These are phyloP conservation scores for Boletus reticuloceps DNA, from an alignment of 768 basidiomycete genomes.

Conservation along the genomic window DNA sequence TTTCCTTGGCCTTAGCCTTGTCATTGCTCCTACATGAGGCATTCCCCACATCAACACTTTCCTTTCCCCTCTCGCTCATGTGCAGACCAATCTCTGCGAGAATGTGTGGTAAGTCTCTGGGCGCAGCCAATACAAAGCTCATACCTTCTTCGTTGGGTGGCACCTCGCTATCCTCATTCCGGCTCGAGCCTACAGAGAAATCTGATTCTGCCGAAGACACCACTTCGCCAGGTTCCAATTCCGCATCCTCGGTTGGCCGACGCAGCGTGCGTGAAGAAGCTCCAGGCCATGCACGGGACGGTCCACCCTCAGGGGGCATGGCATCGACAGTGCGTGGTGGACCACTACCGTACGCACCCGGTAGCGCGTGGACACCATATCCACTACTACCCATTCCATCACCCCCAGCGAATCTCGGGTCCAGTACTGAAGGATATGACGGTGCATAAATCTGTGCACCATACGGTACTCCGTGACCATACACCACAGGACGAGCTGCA, in stretches of 20 bases:
- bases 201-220: conserved; percentile 22
- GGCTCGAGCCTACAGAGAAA: conserved; percentile 23
- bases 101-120: not conserved
- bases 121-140: not conserved
- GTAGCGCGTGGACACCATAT: not conserved
- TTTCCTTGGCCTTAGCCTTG: conserved; percentile 15
- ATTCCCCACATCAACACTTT: not conserved
- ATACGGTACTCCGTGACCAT: not conserved
- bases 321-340: not conserved
- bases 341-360: not conserved
- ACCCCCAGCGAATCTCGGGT: conserved; percentile 9
- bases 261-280: not conserved
- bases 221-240: conserved; percentile 28
- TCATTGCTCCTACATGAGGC: not conserved
- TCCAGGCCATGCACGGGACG: not conserved
- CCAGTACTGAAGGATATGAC: conserved; percentile 12
- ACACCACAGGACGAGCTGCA: conserved; percentile 6
- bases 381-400: not conserved
- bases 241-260: not conserved
- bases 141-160: conserved; percentile 12
- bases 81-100: not conserved
- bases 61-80: not conserved
- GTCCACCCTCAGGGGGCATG: not conserved
- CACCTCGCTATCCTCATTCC: conserved; percentile 14
- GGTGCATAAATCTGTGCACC: not conserved